Base-by-base conservation (phyloP, 2,329 filamentous ascomycete species). In the Phoma sp. region DNA sequence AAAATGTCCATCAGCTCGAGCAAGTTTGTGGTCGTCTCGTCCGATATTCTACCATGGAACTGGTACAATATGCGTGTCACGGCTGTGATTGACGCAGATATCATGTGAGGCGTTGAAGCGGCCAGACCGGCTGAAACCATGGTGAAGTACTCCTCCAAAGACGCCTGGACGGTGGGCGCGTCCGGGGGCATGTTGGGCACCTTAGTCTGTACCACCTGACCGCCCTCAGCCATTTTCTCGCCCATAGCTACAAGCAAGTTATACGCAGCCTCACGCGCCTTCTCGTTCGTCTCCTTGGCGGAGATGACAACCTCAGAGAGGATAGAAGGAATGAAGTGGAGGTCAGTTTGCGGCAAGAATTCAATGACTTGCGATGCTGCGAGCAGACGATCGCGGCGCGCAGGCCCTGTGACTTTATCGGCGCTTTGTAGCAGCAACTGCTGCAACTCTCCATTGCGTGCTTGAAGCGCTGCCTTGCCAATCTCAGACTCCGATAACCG, bases 41-140 rank as follows among this genome's bases (percentile, higher is more conserved):
- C 78, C 52, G 84, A 85, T 27, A 98, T 80, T 24, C 84, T 77
- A 27, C 84, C 81, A 62, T 91, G 89, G 81, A 96, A 99, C 72
- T 97, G 90, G 76, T 93, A 98, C 27, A 99, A 84, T 24, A 97
- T 87, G n/a, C 95, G 87, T 13, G 92, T 95, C 33, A 99, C 84
- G 13, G 95, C 94, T 0, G 92, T 98, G 72, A 99, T 93, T n/a
- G 91, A 92, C 0, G 95, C 95, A 6, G 92, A 96, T 60, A 98
- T 93, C 92, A 98, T 97, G 79, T 98, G 94, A 29, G 95, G 93
- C 10, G 92, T 94, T 67, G 88, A 90, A 52, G 93, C 94, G 2
- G 94, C 95, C 48, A 99, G 84, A 78, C 95, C 95, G 43, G 95
- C 95, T 63, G 91, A 96, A 27, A 98, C 90, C 95, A 99, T 99